phyloP scores from a whole-genome alignment of 306 rosid genomes.

The Fagus sylvatica region DNA sequence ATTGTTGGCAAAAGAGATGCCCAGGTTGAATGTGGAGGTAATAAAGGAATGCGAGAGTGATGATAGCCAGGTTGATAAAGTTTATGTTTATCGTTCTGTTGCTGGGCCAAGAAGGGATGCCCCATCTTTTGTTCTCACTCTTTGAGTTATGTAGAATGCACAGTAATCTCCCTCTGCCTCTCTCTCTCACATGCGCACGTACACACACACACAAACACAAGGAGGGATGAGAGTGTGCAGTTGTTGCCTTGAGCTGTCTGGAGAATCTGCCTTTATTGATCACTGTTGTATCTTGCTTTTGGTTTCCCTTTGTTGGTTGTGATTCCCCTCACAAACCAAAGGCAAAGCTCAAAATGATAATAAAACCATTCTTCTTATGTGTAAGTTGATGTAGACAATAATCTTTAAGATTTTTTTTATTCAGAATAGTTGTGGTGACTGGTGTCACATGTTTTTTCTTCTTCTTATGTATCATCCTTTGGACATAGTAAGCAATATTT shows the following conservation, averaged over 20 bases:
- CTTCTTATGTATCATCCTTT: too few species aligned
- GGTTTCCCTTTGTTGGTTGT: background rate
- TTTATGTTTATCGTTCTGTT: conserved; percentile 80
- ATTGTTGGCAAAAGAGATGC: conserved; percentile 61
- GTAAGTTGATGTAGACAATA: background rate
- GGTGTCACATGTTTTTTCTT: too few species aligned
- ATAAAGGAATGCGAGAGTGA: conserved; percentile 57
- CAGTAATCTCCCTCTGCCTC: conserved; percentile 38
- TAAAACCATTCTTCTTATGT: background rate
- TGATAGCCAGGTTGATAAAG: conserved; percentile 47
- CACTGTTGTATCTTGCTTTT: background rate
- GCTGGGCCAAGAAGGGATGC: conserved; percentile 85
- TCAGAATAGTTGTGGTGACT: background rate
- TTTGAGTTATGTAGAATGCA: conserved; percentile 30
- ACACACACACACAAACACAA: background rate
- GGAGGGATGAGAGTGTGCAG: background rate
- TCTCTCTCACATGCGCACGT: accelerated
- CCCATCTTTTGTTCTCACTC: conserved; percentile 77
- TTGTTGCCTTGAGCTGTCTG: background rate
- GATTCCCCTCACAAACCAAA: background rate
- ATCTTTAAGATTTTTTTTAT: background rate
- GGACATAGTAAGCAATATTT: too few species aligned
- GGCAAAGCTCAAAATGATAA: background rate
- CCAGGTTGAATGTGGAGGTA: conserved; percentile 80
- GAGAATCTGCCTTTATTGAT: background rate